Evolutionary conservation across 306 rosid species (phyloP).

Genomic region (Trichosanthes cucumerina): DNA sequence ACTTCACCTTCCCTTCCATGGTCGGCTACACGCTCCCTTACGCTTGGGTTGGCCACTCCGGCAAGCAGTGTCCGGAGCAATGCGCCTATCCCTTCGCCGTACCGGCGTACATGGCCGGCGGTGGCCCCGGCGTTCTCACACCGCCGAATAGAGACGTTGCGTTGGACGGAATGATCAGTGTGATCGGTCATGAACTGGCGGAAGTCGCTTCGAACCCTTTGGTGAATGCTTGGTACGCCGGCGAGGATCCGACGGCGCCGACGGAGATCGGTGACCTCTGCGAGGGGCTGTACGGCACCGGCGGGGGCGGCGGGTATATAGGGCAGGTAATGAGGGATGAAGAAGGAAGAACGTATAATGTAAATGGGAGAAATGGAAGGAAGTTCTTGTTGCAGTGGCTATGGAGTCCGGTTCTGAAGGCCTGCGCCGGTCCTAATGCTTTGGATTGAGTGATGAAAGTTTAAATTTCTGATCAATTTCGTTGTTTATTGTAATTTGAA

Average conservation of each 20-base stretch:
- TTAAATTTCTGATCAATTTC: not conserved
- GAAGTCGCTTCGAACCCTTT: constrained; percentile 48
- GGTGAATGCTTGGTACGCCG: constrained; percentile 96
- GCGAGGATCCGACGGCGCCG: constrained; percentile 94
- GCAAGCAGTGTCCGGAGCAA: constrained; percentile 79
- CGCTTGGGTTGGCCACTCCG: constrained; percentile 94
- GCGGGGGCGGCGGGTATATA: constrained; percentile 92
- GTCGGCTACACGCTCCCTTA: constrained; percentile 84
- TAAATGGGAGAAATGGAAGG: constrained; percentile 57
- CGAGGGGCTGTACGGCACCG: constrained; percentile 82
- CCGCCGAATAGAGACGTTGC: constrained; percentile 50
- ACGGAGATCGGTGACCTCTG: constrained; percentile 88
- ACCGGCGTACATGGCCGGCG: constrained; percentile 70
- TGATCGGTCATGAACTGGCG: constrained; percentile 46
- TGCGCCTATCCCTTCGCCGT: constrained; percentile 88
- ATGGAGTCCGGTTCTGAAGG: constrained; percentile 76
- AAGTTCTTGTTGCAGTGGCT: constrained; percentile 82
- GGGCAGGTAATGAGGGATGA: constrained; percentile 68
- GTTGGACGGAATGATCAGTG: constrained; percentile 55
- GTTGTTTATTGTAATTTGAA: not conserved
- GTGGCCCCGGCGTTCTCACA: constrained; percentile 47
- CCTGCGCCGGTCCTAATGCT: constrained; percentile 91
- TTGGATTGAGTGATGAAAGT: constrained; percentile 25
- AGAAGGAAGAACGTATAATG: constrained; percentile 50
- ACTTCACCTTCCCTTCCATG: constrained; percentile 81